Base-by-base conservation (phyloP, 1,284 basidiomycete species). In the Pseudozyma sp. region DNA sequence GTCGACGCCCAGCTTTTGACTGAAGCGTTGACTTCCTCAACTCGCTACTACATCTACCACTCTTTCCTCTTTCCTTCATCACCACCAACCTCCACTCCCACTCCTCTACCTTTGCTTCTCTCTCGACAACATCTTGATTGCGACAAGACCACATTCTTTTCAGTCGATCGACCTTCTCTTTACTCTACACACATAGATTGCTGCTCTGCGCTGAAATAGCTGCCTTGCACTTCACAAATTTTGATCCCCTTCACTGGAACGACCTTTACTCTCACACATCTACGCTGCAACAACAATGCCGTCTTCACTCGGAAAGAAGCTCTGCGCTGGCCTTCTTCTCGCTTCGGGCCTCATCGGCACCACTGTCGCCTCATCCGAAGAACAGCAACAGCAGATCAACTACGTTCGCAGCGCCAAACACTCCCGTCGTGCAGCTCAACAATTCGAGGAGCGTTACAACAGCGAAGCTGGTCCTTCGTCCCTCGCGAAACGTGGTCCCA, bases 331-430 rank as follows among this genome's bases (percentile, higher is more conserved):
- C 2, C 58, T 70, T 2, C 43, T 60, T n/a, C 52, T 70, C 45
- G 52, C 61, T 16, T 70, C 62, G 13, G 36, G 35, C 11, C 31
- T 57, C 16, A 18, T 50, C 42, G 38, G 44, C 35, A 40, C 50
- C 9, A n/a, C 61, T 0, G 18, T 42, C 38, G 52, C 66, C 25
- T 50, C 61, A 9, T 34, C 47, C 1, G 59, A 55, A 18, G 18
- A 66, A 35, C 52, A 54, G 31, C 45, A 59, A 38, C 36, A 62
- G 25, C 48, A 59, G 14, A 14, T 36, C n/a, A 18, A 45, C 25
- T 58, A 59, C 36, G 55, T 71, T 11, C 69, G 69, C n/a, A 51
- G 45, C 19, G 51, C 52, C 48, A 71, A 71, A 19, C 69, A 71
- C 54, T 52, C 69, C 9, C 69, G 69, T 34, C 68, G 59, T 12